Evolutionary conservation across 805 yeast species (phyloP), one percentile per base, ranked within the genome.

Genomic region (Lachancea quebecensis): DNA sequence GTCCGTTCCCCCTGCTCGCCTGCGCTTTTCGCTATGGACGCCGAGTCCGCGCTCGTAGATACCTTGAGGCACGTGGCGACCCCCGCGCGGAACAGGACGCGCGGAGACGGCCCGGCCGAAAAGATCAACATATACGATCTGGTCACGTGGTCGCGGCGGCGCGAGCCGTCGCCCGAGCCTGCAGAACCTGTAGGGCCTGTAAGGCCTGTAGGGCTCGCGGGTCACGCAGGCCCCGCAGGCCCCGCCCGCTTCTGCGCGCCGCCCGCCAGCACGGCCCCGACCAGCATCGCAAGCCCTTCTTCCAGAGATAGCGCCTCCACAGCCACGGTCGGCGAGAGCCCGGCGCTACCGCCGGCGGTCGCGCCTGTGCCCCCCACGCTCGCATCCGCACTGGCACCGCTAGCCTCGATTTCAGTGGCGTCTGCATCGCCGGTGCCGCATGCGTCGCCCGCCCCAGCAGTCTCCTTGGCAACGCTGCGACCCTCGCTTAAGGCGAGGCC

Each of bases 111-210:
- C 39, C 10, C 12, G 29, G 15, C 4, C 14, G 32, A 41, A 28
- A 30, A 31, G n/a, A 18, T 47, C 37, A 28, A 41, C 36, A 27
- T 44, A 6, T 41, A 37, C 40, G 50, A 44, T 28, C 35, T 44
- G 42, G 35, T 47, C 16, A n/a, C 33, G 36, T 32, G 43, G 30
- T 16, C 32, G 38, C 41, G 30, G 37, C 29, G 33, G 35, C 18
- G 40, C 40, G 44, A 18, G 42, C 37, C 16, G 34, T 31, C n/a
- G 25, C 48, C n/a, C 27, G 29, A 15, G 25, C 6, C 25, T 21
- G 25, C 25, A 4, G 25, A 21, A 7, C 7, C 25, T 7, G 6
- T 7, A 21, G 25, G 6, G 25, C 25, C 25, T 4, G 25, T 7
- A 21, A 7, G 6, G 25, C 25, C 25, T 7, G 25, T 7, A 7